A percentile compares a stretch with the other conserved stretches of the same genome.
These are phyloP conservation scores for Crassisporium funariophilum DNA, from an alignment of 768 basidiomycete genomes.

Conservation along the genomic window DNA sequence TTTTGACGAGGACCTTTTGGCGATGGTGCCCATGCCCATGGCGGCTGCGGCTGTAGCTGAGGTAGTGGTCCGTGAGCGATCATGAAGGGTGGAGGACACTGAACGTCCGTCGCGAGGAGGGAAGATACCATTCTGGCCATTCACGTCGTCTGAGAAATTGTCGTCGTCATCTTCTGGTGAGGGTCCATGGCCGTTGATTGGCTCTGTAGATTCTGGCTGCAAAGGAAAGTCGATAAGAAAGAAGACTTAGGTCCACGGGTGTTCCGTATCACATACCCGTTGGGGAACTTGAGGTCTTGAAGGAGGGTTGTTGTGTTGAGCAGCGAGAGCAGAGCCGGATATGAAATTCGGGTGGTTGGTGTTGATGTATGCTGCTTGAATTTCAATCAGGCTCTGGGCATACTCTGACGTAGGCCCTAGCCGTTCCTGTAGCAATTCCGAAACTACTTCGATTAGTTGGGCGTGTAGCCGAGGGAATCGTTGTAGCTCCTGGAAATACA, in stretches of 20 bases:
- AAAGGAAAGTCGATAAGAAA: conserved; percentile 18
- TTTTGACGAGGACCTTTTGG: conserved; percentile 40
- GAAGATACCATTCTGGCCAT: conserved; percentile 54
- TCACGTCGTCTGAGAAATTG: conserved; percentile 56
- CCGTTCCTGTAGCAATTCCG: conserved; percentile 91
- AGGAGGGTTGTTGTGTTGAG: conserved; percentile 46
- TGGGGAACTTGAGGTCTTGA: conserved; percentile 48
- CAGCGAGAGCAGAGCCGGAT: conserved; percentile 68
- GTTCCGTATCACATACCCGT: conserved; percentile 57
- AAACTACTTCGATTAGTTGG: conserved; percentile 95
- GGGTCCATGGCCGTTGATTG: conserved; percentile 51
- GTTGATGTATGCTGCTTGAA: conserved; percentile 99
- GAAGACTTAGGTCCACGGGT: conserved; percentile 3
- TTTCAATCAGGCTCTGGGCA: conserved; percentile 91
- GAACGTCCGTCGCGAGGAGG: conserved; percentile 63
- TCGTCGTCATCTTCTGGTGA: conserved; percentile 62
- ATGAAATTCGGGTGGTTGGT: conserved; percentile 98
- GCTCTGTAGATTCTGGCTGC: conserved; percentile 68
- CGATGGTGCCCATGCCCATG: conserved; percentile 25
- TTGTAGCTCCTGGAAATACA: conserved; percentile 75
- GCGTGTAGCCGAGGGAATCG: conserved; percentile 93
- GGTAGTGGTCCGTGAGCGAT: conserved; percentile 58
- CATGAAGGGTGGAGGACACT: conserved; percentile 75
- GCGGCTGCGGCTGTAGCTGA: conserved; percentile 32
- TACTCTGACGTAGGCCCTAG: conserved; percentile 97